Evolutionary conservation across 1,139 yeast species (phyloP), one percentile per base, ranked within the genome.

Genomic region (Sugiyamaella paludigena): DNA sequence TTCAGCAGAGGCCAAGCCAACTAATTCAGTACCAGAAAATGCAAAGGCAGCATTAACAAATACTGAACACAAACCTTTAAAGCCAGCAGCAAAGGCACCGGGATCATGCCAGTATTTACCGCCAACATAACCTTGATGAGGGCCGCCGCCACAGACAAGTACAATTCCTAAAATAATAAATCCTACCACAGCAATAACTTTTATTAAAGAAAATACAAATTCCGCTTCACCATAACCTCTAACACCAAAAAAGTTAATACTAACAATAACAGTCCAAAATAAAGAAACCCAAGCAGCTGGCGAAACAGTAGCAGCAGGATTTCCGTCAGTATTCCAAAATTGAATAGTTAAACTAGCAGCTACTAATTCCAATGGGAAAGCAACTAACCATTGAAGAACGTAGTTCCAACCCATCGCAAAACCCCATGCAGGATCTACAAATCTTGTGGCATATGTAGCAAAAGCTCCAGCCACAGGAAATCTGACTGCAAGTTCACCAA

Each of bases 11-110:
- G 95, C 91, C 54, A 89, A 75, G 51, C 95, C 95, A 54, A 84
- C 84, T 62, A 85, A 75, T 71, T 87, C 96, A 50, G 86, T 80
- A 58, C 95, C 94, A 48, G 89, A 88, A 60, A 86, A 87, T 2
- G 96, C 83, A 70, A 88, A 89, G 1, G 96, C 95, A 27, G 96
- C 95, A 36, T 84, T 81, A 48, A 89, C 86, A 63, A 91, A 84
- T 46, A 84, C 84, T 30, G 87, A 72, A 64, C 91, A 80, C 39
- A 87, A 80, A 61, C 96, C 97, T 65, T 88, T 87, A 74, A 79
- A 87, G 53, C 75, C 91, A 75, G 50, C 41, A 19, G 55, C 56
- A 72, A 74, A 80, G 4, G 87, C 77, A 45, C 87, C 88, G 0
- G 87, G 86, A 50, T 73, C 61, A 53, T 75, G 74, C 87, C 87